Percentiles rank a stretch among this genome's conserved stretches.
Conservation (phyloP, 164 flowering plant genomes). For the Berberis thunbergii region DNA sequence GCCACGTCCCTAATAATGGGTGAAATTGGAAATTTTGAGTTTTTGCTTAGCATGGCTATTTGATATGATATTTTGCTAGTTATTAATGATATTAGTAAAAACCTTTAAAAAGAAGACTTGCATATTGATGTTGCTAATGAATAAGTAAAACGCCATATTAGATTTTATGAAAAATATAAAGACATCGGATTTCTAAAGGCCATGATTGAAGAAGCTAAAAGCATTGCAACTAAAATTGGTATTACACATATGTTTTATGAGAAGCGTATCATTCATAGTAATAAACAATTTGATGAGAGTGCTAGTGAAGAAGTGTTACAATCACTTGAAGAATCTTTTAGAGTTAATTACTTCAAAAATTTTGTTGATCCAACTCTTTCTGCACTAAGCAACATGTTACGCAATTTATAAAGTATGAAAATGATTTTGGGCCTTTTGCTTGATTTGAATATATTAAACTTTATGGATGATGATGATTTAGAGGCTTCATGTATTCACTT, state of each 20-base stretch:
- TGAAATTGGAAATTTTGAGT: slow-evolving; percentile 12
- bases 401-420: background rate
- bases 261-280: slow-evolving; percentile 1
- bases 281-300: slow-evolving; percentile 1
- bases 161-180: background rate
- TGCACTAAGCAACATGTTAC: background rate
- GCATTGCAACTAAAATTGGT: background rate
- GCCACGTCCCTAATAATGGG: slow-evolving; percentile 4
- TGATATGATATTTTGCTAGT: slow-evolving; percentile 10
- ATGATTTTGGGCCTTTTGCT: background rate
- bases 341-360: background rate
- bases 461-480: background rate
- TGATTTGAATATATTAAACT: background rate
- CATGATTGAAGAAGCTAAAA: background rate
- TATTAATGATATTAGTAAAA: slow-evolving; percentile 10
- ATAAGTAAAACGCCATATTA: slow-evolving; percentile 1
- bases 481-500: background rate
- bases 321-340: slow-evolving; percentile 2
- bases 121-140: slow-evolving; percentile 11
- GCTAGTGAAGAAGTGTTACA: background rate
- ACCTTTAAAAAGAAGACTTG: slow-evolving; percentile 12
- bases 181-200: background rate
- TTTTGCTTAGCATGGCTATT: slow-evolving; percentile 11
- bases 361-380: background rate
- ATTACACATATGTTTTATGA: slow-evolving; percentile 3